A percentile compares a stretch with the other conserved stretches of the same genome.
Evolutionary conservation across 495 filamentous ascomycete genomes (phyloP).

Genomic region (Xylaria longipes): DNA sequence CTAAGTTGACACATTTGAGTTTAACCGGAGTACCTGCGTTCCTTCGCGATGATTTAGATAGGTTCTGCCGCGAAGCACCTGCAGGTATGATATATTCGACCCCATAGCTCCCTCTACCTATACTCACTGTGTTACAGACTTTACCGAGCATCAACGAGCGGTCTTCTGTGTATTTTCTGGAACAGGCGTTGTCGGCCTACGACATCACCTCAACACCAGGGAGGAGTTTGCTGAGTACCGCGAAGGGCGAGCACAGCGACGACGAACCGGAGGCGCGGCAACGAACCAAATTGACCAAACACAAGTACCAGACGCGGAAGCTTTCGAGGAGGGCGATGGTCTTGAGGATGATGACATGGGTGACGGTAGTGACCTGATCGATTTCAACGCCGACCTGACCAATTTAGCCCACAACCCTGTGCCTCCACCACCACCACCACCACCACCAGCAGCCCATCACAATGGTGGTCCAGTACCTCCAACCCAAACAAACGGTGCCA

Average conservation of each 20-base stretch:
- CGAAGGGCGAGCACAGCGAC: constrained; percentile 13
- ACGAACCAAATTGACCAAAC: constrained; percentile 16
- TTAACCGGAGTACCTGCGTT: constrained; percentile 93
- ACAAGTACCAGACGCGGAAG: constrained; percentile 36
- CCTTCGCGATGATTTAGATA: constrained; percentile 75
- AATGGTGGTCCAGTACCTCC: constrained; percentile 8
- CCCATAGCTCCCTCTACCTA: constrained; percentile 36
- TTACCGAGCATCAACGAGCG: constrained; percentile 91
- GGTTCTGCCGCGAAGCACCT: constrained; percentile 87
- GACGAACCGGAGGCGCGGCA: constrained; percentile 20
- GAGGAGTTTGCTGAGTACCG: constrained; percentile 39
- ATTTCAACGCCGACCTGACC: constrained; percentile 29
- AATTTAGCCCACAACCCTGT: constrained; percentile 24
- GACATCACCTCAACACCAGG: constrained; percentile 73
- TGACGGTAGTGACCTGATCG: constrained; percentile 51
- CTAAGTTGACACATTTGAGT: constrained; percentile 90
- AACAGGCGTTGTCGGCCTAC: constrained; percentile 76
- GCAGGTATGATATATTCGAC: constrained; percentile 54
- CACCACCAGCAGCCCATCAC: constrained; percentile 29
- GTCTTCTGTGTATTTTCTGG: constrained; percentile 99
- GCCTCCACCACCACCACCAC: constrained; percentile 32
- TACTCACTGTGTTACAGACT: constrained; percentile 64
- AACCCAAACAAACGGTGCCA: background rate
- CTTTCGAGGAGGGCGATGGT: constrained; percentile 47
- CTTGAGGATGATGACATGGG: constrained; percentile 53